Evolutionary conservation across 768 basidiomycete genomes (phyloP).

Genomic region (Botryobasidium botryosum): DNA sequence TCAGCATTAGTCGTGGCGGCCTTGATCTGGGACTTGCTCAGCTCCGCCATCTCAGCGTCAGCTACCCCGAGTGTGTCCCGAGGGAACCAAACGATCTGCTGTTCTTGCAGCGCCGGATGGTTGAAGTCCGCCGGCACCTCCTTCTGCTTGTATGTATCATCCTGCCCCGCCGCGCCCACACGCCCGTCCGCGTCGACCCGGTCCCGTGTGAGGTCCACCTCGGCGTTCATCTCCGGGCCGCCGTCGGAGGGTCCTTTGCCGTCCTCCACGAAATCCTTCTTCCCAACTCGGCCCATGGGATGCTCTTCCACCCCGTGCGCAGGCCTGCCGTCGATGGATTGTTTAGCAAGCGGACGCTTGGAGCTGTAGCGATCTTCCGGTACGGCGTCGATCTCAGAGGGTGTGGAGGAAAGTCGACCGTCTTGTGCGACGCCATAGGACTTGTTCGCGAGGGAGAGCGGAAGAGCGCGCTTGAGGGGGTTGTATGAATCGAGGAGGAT

Average conservation of each 20-base stretch:
- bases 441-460: constrained; percentile 61
- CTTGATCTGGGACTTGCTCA: constrained; percentile 34
- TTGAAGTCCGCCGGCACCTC: constrained; percentile 37
- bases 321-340: background rate
- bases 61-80: constrained; percentile 49
- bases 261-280: background rate
- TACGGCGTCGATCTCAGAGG: constrained; percentile 5
- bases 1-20: constrained; percentile 32
- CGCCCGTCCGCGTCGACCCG: background rate
- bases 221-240: constrained; percentile 5
- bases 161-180: constrained; percentile 6
- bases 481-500: constrained; percentile 64
- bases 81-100: constrained; percentile 49
- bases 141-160: constrained; percentile 15
- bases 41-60: constrained; percentile 39
- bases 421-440: constrained; percentile 27
- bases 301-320: constrained; percentile 11
- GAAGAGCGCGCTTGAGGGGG: constrained; percentile 58
- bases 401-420: constrained; percentile 2
- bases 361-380: no score
- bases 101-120: constrained; percentile 57
- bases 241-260: background rate
- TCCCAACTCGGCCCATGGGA: constrained; percentile 2
- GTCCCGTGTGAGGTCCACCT: constrained; percentile 2
- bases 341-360: no score